phyloP scores from a whole-genome alignment of 2,329 filamentous ascomycete genomes.

The Herpotrichia juniperi region DNA sequence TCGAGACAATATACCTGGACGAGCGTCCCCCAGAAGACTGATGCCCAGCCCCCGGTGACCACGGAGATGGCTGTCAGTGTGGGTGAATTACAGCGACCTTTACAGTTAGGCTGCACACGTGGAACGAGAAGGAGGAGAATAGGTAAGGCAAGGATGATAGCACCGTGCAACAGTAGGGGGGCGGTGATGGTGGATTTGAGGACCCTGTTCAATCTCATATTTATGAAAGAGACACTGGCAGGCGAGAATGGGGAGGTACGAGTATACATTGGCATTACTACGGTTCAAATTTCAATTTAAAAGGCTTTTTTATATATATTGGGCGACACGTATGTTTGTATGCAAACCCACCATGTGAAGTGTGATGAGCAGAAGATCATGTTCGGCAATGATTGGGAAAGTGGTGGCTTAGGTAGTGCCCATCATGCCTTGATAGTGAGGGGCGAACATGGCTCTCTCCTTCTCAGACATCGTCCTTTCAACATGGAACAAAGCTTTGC shows the following conservation, averaged over 20 bases:
- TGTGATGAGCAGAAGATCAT: neutral
- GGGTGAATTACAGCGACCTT: neutral
- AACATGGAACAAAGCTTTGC: neutral
- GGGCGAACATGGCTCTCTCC: no score
- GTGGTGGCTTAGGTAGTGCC: no score
- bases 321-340: neutral
- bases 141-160: conserved; percentile 1
- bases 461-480: no score
- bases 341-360: neutral
- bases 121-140: neutral
- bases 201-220: conserved; percentile 17
- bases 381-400: neutral
- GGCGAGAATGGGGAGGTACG: neutral
- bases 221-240: conserved; percentile 25
- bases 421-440: no score
- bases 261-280: conserved; percentile 1
- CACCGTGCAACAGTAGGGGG: neutral
- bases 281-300: neutral
- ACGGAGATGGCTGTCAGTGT: neutral
- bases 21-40: neutral
- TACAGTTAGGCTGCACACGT: neutral
- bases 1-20: conserved; percentile 2
- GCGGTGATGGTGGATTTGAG: neutral
- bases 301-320: neutral
- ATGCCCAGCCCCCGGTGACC: neutral